Evolutionary conservation across 2,329 filamentous ascomycete species (phyloP), one percentile per base, ranked within the genome.

Genomic region (Claviceps paspali): DNA sequence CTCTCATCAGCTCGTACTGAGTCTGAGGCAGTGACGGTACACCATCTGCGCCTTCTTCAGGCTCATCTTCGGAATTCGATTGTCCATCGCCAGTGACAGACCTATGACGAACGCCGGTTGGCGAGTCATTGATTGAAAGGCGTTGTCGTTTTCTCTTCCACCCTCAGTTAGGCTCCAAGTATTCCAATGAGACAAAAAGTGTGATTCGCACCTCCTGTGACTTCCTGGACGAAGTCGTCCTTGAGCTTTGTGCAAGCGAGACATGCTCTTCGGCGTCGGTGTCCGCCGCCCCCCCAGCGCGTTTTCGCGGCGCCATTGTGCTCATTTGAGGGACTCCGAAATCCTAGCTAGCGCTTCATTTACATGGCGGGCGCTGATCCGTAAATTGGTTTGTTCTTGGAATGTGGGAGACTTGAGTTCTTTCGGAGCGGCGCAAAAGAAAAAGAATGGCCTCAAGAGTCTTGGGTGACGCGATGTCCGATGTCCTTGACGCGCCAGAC

Each of bases 1-100:
- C 75, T 40, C 75, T 65, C 56, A 73, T 62, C 8, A 68, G 51
- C 45, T 79, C 75, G 50, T 79, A 79, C 43, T 79, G 74, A 0
- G 73, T 76, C 29, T 65, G 64, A 1, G 66, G 59, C 1, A 65
- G 68, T 6, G 33, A 36, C 12, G 15, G 17, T 23, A 24, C 12
- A 21, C 9, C 22, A 15, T 40, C 28, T 14, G 29, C 10, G 12
- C 27, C 28, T 6, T 36, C 29, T 8, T 34, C 32, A 11, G 14
- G 8, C 8, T 37, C 37, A 32, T 38, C 40, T 24, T 39, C 38
- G 12, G 38, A 37, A 19, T 17, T 31, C 19, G 33, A 36, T 22
- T 39, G 18, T 10, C 18, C 27, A 31, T 41, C 37, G 21, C 15
- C 9, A 4, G 26, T 31, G 15, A 21, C 29, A 21, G 29, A 29